A percentile compares a stretch with the other conserved stretches of the same genome.
Conservation (phyloP, 371 early-diverging fungal species). For the Synchytrium microbalum region DNA sequence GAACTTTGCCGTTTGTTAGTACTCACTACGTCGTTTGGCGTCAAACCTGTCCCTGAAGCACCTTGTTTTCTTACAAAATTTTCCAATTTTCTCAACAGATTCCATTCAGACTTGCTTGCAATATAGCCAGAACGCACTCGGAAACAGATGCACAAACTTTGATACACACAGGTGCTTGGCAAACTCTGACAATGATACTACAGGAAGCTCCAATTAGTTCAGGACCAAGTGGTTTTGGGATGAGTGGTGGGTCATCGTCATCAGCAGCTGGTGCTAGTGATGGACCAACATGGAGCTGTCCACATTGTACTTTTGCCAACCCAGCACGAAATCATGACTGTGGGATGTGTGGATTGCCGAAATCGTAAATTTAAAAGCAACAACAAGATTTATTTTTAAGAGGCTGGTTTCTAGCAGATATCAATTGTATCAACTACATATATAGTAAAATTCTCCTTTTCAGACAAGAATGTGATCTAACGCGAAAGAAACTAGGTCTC, state of each 20-base stretch:
- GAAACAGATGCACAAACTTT: constrained; percentile 38
- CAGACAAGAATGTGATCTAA: no score
- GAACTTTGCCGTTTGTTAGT: background rate
- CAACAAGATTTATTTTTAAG: no score
- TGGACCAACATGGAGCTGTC: constrained; percentile 63
- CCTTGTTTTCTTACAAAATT: constrained; percentile 3
- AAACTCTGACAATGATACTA: constrained; percentile 62
- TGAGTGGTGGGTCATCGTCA: constrained; percentile 7
- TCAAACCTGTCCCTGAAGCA: background rate
- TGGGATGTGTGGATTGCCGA: constrained; percentile 92
- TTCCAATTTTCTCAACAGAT: constrained; percentile 30
- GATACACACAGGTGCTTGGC: constrained; percentile 59
- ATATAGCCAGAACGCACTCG: constrained; percentile 41
- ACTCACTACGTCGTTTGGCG: constrained; percentile 4
- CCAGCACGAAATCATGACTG: constrained; percentile 56
- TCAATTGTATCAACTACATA: no score
- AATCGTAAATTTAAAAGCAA: no score
- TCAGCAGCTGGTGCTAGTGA: constrained; percentile 3
- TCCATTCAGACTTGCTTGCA: constrained; percentile 50
- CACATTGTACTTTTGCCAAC: constrained; percentile 90
- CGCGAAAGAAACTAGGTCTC: no score
- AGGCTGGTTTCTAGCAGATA: no score
- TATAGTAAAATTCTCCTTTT: no score
- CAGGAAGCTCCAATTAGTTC: constrained; percentile 34
- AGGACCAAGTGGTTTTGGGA: no score